Evolutionary conservation across 768 basidiomycete species (phyloP), one percentile per base, ranked within the genome.

Genomic region (Termitomyces sp.): DNA sequence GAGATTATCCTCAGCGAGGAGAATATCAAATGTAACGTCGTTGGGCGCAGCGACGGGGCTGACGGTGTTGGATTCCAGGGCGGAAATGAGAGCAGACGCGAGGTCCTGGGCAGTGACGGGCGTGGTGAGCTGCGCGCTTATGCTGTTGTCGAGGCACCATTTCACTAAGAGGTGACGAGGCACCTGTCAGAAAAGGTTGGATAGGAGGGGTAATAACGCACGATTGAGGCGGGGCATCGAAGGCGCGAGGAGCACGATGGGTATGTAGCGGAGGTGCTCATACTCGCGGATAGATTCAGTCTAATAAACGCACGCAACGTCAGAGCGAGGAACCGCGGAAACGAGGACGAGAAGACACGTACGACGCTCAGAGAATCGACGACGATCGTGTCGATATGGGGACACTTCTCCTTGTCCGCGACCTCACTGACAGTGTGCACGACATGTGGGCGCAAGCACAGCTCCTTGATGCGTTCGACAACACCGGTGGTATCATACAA

Each of bases 141-240:
- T 96, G 64, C 94, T 94, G 75, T 96, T 95, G 75, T 97, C 95
- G 57, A 96, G 77, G 72, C 95, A 97, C 89, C 93, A 95, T 84
- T 96, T 96, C 69, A 97, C 94, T 88, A 74, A 45, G 48, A 38
- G 38, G 38, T 2, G 38, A 20, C n/a, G 11, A 49, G 50, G 18
- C 20, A 50, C 45, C 44, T 22, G 62, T 52, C 4, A 61, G 35
- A 2, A 18, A 35, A n/a, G 13, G 46, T 53, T 59, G 18, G 61
- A 54, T 63, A 67, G 52, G 15, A 53, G 45, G 68, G 22, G 13
- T 4, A 5, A 4, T 12, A 13, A 69, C 91, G 73, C 73, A 92
- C 90, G 79, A 65, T 92, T 91, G 62, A 92, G 77, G 15, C 86
- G 84, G 8, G 87, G 87, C 75, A 90, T 83, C 12, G 84, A 86